phyloP scores from a whole-genome alignment of 257 asterid genomes.

The Nicotiana tabacum region DNA sequence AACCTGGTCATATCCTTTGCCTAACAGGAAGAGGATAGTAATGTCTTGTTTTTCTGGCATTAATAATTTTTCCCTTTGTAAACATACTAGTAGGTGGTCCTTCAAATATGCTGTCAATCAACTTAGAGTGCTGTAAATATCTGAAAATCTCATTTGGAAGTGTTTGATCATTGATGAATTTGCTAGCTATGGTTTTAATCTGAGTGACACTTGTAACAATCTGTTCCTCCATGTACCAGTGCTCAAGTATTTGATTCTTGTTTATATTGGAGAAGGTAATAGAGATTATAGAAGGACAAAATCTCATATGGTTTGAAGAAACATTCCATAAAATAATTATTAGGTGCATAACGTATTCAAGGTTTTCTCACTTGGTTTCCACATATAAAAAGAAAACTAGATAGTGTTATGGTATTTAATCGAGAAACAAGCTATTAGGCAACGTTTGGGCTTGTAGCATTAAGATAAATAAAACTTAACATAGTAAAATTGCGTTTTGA shows the following conservation, averaged over 20 bases:
- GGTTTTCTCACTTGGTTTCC: too few species aligned
- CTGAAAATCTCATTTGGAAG: neutral
- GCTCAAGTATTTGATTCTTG: too few species aligned
- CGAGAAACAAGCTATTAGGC: neutral
- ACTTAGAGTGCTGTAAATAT: slow-evolving; percentile 2
- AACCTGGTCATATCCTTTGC: neutral
- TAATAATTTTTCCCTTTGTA: neutral
- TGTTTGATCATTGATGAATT: neutral
- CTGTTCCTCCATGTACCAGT: neutral
- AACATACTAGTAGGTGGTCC: neutral
- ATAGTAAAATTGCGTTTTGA: too few species aligned
- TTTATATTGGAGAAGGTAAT: too few species aligned
- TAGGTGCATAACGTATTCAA: too few species aligned
- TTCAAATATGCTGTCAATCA: neutral
- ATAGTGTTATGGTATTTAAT: neutral
- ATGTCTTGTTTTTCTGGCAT: neutral
- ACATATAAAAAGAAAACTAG: too few species aligned
- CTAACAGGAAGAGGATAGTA: neutral
- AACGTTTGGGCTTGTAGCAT: too few species aligned
- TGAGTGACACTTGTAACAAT: neutral
- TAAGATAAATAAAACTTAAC: too few species aligned
- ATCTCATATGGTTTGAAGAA: neutral
- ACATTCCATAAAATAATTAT: neutral
- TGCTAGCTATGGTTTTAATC: neutral
- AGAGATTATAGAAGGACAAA: too few species aligned